Percentiles rank a stretch among this genome's conserved stretches.
Evolutionary conservation across 2,329 filamentous ascomycete species (phyloP).

Genomic region (Davidsoniella australis): DNA sequence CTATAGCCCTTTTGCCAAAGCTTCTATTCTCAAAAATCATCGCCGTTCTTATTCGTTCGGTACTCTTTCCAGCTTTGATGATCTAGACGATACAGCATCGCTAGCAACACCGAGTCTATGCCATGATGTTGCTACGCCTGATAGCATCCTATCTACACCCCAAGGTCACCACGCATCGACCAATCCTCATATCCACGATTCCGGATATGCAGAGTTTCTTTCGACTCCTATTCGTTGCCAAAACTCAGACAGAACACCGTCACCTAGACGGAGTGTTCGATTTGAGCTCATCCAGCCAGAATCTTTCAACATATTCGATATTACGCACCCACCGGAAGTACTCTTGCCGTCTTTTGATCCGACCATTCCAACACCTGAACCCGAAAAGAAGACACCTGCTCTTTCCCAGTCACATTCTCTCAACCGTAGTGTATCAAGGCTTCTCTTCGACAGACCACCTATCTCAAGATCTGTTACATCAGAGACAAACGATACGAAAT

Average conservation of each 20-base stretch:
- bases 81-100: conserved; percentile 12
- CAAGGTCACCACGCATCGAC: conserved; percentile 6
- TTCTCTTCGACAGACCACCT: neutral
- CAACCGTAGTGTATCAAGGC: conserved; percentile 4
- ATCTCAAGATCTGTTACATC: neutral
- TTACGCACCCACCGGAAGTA: neutral
- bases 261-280: neutral
- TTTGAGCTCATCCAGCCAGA: too few species aligned
- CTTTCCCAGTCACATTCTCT: neutral
- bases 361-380: neutral
- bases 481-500: neutral
- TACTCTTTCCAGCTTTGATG: conserved; percentile 10
- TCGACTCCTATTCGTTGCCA: neutral
- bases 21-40: conserved; percentile 4
- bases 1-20: neutral
- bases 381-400: neutral
- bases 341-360: neutral
- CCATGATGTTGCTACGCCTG: conserved; percentile 13
- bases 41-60: conserved; percentile 6
- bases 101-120: conserved; percentile 16
- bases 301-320: too few species aligned
- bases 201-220: neutral
- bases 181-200: conserved; percentile 1
- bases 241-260: neutral
- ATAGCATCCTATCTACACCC: conserved; percentile 15